Evolutionary conservation across 768 basidiomycete genomes (phyloP), one percentile per base, ranked within the genome.

Genomic region (Paxillus involutus): DNA sequence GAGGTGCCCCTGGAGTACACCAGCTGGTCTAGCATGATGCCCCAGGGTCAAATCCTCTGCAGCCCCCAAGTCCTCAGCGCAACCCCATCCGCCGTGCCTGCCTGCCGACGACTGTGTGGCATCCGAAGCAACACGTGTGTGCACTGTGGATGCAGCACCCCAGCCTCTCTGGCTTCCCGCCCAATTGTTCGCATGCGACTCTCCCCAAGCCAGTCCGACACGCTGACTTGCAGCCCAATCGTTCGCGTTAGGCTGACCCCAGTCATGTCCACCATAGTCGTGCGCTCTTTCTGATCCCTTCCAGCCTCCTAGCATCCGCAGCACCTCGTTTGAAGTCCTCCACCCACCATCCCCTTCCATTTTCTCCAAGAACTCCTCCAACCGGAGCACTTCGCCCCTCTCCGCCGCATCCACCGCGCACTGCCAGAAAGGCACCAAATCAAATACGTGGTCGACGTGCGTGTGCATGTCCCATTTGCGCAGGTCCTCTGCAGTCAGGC

Each of bases 341-440:
- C 69, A 71, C 8, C 71, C 69, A 0, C 69, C 69, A 45, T 62
- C 60, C 0, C 64, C 69, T 46, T 74, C 73, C 63, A 79, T 66
- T 53, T 65, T 62, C 43, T 78, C 73, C 24, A 80, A 66, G 59
- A 82, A 82, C 6, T 75, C 71, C 56, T 78, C 79, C 66, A 80
- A 55, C 24, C 65, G 71, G 32, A 74, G 63, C 42, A 75, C 70
- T 40, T 77, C 71, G 4, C 77, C 80, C 14, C 70, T 70, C 67
- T 75, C 72, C 19, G 78, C 81, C 2, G 78, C 80, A 44, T 74
- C 69, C 6, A 84, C 68, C 0, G 76, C 79, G 12, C 73, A 65
- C 42, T 73, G 71, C 83, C 83, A 84, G 64, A 82, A 83, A 3
- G 77, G 77, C 33, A 84, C 75, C 58, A 81, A 59, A 60, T 81